Conservation (phyloP, 345 rosid species). For the Murraya koenigii region DNA sequence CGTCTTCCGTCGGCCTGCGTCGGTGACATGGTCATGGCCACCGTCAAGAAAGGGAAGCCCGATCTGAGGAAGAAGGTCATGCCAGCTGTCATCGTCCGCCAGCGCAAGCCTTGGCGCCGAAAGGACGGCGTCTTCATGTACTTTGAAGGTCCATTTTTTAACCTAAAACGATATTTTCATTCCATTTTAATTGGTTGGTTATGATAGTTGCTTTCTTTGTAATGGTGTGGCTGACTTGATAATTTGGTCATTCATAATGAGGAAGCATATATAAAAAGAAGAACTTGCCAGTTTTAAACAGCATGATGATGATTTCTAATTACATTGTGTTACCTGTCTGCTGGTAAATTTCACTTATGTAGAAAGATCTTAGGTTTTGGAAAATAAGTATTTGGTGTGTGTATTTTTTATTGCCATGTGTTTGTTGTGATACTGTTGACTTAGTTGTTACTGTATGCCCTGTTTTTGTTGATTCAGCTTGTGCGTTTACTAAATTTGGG, state of each 20-base stretch:
- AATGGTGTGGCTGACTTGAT: slow-evolving; percentile 7
- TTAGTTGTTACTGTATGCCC: no score
- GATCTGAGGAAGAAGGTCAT: slow-evolving; percentile 93
- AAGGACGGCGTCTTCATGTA: slow-evolving; percentile 99
- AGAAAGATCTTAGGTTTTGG: neutral
- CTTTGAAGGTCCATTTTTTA: slow-evolving; percentile 63
- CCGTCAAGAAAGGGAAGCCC: slow-evolving; percentile 95
- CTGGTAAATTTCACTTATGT: slow-evolving; percentile 19
- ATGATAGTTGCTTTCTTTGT: slow-evolving; percentile 18
- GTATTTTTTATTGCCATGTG: neutral
- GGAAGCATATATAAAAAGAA: slow-evolving; percentile 25
- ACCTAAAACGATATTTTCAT: neutral
- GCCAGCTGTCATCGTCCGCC: slow-evolving; percentile 94
- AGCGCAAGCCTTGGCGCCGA: slow-evolving; percentile 97
- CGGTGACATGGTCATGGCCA: slow-evolving; percentile 98
- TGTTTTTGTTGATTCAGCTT: neutral
- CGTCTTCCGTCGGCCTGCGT: slow-evolving; percentile 90
- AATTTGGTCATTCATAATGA: slow-evolving; percentile 5
- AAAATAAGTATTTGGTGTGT: neutral
- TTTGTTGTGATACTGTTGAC: neutral
- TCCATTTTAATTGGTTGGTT: neutral
- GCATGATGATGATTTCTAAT: slow-evolving; percentile 20
- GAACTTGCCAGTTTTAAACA: slow-evolving; percentile 28
- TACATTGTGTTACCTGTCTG: slow-evolving; percentile 34
- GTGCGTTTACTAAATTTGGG: neutral